Evolutionary conservation across 78 protist species (phyloP), one percentile per base, ranked within the genome.

Genomic region (Bigelowiella natans): DNA sequence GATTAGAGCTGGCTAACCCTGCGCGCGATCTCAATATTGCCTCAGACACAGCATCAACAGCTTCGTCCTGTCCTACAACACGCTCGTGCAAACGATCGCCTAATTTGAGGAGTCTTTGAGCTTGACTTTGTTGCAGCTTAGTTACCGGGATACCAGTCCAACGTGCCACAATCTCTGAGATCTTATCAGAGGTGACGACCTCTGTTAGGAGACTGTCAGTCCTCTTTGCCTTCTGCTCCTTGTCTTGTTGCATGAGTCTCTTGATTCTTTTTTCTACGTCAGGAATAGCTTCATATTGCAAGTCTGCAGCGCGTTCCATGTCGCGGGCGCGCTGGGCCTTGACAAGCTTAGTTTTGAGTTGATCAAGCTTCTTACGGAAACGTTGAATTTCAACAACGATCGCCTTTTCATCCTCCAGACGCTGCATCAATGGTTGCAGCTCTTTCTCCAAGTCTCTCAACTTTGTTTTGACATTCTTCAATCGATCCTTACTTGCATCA

Each of bases 131-230:
- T n/a, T 39, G 28, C 30, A 98, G 92, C 40, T 93, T 90, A 31
- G 86, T 28, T 28, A 97, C 98, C 73, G 99, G 99, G 37, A 98
- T 97, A 86, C 99, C 99, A 0, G 99, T 98, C 98, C 98, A 95
- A 1, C 95, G 93, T 0, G 97, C 11, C 0, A 97, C 96, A 18
- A 97, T 93, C 36, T 83, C 93, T 36, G 82, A 38, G 39, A 93
- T 40, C 82, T 96, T 39, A 28, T 95, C 96, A 1, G 93, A 88
- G 11, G 88, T 88, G 3, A 97, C 98, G 7, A 36, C 2, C 39
- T 94, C 95, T 51, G 91, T 31, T 30, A 96, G 73, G 86, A 97
- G 0, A 31, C 38, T 37, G 0, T 34, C 73, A n/a, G 40, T 82
- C 85, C 91, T 83, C 36, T 83, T 90, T 64, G 39, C 37, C 18